Evolutionary conservation across 352 stramenopile species (phyloP).

Genomic region (Globisporangium sylvaticum): DNA sequence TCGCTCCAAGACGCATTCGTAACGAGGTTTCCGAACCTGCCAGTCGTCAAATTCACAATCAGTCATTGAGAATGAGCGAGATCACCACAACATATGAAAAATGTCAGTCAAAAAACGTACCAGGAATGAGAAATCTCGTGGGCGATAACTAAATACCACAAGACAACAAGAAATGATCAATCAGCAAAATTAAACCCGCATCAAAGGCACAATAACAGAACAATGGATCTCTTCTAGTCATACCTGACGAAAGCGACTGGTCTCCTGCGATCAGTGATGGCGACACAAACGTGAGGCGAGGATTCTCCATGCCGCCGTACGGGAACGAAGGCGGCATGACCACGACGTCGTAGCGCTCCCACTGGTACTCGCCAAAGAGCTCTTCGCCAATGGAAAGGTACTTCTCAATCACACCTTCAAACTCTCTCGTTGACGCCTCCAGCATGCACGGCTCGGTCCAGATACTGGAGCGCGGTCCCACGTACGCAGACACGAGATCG

Average conservation of each 20-base stretch:
- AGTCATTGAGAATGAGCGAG: neutral
- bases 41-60: neutral
- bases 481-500: constrained; percentile 58
- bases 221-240: neutral
- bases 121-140: constrained; percentile 86
- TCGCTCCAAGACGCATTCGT: constrained; percentile 85
- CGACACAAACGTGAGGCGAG: constrained; percentile 85
- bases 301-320: constrained; percentile 99
- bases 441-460: constrained; percentile 85
- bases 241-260: constrained; percentile 71
- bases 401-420: constrained; percentile 68
- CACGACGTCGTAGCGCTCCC: constrained; percentile 82
- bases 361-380: constrained; percentile 81
- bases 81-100: neutral
- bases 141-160: constrained; percentile 41
- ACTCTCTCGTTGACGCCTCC: constrained; percentile 66
- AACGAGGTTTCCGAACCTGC: constrained; percentile 80
- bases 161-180: neutral
- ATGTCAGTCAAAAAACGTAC: constrained; percentile 16
- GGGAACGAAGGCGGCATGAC: constrained; percentile 88
- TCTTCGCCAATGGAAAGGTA: constrained; percentile 68
- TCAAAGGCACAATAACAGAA: neutral
- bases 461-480: constrained; percentile 68
- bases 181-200: neutral
- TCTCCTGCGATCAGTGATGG: constrained; percentile 75